A percentile compares a stretch with the other conserved stretches of the same genome.
Conservation (phyloP, 257 asterid species). For the Oldenlandia corymbosa region DNA sequence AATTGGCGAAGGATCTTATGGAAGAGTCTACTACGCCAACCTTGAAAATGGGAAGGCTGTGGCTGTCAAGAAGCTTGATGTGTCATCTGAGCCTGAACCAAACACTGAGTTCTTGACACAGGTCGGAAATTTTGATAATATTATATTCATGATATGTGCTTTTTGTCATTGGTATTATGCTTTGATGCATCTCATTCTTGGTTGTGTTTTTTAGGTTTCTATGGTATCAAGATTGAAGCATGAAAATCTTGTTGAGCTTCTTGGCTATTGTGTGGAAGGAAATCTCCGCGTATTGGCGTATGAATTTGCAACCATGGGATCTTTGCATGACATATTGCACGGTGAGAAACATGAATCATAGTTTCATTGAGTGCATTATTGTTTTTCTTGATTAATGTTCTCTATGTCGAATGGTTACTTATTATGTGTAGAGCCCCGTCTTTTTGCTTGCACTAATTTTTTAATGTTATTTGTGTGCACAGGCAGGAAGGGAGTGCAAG, state of each 20-base stretch:
- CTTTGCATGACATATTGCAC: constrained; percentile 90
- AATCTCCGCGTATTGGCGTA: constrained; percentile 85
- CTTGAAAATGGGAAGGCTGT: constrained; percentile 64
- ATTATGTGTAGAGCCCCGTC: neutral
- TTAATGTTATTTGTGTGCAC: constrained; percentile 20
- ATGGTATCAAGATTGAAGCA: constrained; percentile 90
- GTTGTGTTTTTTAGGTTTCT: constrained; percentile 53
- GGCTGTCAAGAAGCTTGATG: constrained; percentile 96
- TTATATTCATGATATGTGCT: neutral
- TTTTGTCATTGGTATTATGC: too few species aligned
- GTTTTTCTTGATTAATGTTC: neutral
- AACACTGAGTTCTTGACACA: constrained; percentile 81
- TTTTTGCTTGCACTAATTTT: too few species aligned
- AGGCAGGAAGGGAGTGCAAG: constrained; percentile 99
- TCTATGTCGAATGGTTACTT: constrained; percentile 5
- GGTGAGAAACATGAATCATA: constrained; percentile 40
- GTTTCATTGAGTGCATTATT: neutral
- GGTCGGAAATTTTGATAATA: constrained; percentile 31
- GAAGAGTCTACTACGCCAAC: constrained; percentile 77
- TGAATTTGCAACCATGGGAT: constrained; percentile 98
- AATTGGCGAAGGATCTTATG: constrained; percentile 92
- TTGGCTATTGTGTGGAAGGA: constrained; percentile 92
- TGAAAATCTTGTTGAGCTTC: constrained; percentile 84
- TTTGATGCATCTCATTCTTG: constrained; percentile 15
- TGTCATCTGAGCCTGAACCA: constrained; percentile 86